Conservation (phyloP, 2,329 filamentous ascomycete species). For the Hypoxylon sp. region DNA sequence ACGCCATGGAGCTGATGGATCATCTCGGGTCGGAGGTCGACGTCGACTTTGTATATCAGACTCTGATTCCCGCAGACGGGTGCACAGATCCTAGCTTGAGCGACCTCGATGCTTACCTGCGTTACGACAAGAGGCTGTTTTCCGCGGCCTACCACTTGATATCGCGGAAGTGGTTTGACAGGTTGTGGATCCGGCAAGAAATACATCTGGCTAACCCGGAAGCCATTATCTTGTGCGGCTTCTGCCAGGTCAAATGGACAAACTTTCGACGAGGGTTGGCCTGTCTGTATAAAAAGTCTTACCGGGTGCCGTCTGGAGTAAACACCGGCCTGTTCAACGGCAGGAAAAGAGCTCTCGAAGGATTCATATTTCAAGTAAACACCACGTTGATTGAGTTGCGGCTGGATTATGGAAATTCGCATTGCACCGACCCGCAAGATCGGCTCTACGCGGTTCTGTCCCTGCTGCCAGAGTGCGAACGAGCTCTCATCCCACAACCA, state of each 20-base stretch:
- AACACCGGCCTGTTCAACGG: neutral
- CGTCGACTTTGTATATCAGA: neutral
- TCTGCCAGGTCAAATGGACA: conserved; percentile 12
- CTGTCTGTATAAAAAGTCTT: conserved; percentile 5
- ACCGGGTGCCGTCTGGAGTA: accelerated
- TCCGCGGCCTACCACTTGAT: conserved; percentile 14
- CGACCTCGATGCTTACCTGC: neutral
- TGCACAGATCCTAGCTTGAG: conserved; percentile 12
- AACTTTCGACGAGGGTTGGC: conserved; percentile 15
- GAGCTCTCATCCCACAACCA: conserved; percentile 4
- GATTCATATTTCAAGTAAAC: conserved; percentile 1
- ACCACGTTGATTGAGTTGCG: neutral
- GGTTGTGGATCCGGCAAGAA: conserved; percentile 42
- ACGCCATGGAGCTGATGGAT: conserved; percentile 29
- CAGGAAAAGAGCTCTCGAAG: neutral
- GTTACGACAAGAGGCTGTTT: neutral
- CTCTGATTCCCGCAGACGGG: neutral
- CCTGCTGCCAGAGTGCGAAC: conserved; percentile 6
- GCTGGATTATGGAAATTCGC: neutral
- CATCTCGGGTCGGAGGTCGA: conserved; percentile 22
- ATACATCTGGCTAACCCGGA: conserved; percentile 31
- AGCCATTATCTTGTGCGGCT: conserved; percentile 27
- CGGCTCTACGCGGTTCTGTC: conserved; percentile 25
- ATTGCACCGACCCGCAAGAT: conserved; percentile 21
- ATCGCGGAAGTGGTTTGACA: conserved; percentile 33